phyloP scores from a whole-genome alignment of 192 early-diverging fungal genomes.

The Umbelopsis ramanniana region DNA sequence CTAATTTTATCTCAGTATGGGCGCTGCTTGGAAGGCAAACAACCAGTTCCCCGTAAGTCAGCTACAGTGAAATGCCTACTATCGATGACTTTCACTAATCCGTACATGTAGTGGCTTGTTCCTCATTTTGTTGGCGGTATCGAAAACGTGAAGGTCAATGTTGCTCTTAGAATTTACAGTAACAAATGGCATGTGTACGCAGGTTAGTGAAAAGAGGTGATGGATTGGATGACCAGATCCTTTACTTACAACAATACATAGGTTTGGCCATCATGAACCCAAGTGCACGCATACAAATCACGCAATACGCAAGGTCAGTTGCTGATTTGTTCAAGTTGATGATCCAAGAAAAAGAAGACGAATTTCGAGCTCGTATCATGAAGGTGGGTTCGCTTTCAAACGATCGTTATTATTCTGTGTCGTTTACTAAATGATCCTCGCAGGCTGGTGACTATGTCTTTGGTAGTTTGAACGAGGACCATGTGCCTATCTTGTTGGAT shows the following conservation, averaged over 20 bases:
- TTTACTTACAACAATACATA: constrained; percentile 15
- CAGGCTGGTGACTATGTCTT: constrained; percentile 88
- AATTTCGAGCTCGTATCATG: constrained; percentile 76
- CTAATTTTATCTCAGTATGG: constrained; percentile 66
- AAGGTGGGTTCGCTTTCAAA: constrained; percentile 40
- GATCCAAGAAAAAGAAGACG: constrained; percentile 82
- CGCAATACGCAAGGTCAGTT: constrained; percentile 88
- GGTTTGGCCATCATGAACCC: constrained; percentile 94
- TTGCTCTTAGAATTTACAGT: constrained; percentile 91
- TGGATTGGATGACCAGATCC: not conserved
- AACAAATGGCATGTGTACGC: constrained; percentile 99
- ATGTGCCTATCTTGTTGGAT: constrained; percentile 73
- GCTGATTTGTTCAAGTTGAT: constrained; percentile 93
- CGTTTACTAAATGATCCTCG: not conserved
- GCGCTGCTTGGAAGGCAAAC: constrained; percentile 89
- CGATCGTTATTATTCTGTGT: no score
- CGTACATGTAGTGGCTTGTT: constrained; percentile 72
- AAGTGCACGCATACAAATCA: constrained; percentile 79
- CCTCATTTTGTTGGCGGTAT: constrained; percentile 90
- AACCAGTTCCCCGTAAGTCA: constrained; percentile 73
- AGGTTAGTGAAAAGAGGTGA: constrained; percentile 49
- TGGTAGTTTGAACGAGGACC: constrained; percentile 62
- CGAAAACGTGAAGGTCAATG: constrained; percentile 96
- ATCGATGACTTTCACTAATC: no score
- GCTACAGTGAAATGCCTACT: no score